Conservation (phyloP, 768 basidiomycete species). For the Dacryopinax primogenitus region DNA sequence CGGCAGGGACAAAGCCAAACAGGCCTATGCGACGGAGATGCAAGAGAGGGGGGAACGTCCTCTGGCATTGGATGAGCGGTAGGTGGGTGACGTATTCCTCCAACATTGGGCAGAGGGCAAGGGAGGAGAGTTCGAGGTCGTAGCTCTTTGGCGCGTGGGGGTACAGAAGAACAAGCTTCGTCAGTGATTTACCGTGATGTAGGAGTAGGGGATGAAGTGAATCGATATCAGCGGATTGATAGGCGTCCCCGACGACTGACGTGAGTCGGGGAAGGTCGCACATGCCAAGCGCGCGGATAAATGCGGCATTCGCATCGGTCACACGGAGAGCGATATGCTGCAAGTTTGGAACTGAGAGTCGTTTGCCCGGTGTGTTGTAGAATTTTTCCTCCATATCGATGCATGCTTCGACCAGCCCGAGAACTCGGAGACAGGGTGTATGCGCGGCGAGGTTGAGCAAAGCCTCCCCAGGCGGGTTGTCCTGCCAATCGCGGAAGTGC, state of each 20-base stretch:
- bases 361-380: neutral
- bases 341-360: neutral
- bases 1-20: slow-evolving; percentile 1
- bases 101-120: neutral
- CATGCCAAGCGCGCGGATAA: neutral
- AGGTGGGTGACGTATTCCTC: neutral
- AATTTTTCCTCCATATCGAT: neutral
- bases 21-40: slow-evolving; percentile 1
- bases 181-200: neutral
- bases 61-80: neutral
- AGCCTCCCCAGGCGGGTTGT: neutral
- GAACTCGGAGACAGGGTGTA: neutral
- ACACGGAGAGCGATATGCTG: neutral
- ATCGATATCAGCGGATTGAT: slow-evolving; percentile 2
- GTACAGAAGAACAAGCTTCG: neutral
- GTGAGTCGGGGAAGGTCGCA: neutral
- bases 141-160: neutral
- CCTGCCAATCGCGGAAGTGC: slow-evolving; percentile 1
- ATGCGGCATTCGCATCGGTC: neutral
- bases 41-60: neutral
- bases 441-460: neutral
- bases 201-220: neutral
- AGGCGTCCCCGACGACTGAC: neutral
- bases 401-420: neutral
- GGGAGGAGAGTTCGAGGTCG: neutral